These are phyloP conservation scores for Aureobasidium uvarum DNA, from an alignment of 2,329 filamentous ascomycete genomes.

Conservation along the genomic window DNA sequence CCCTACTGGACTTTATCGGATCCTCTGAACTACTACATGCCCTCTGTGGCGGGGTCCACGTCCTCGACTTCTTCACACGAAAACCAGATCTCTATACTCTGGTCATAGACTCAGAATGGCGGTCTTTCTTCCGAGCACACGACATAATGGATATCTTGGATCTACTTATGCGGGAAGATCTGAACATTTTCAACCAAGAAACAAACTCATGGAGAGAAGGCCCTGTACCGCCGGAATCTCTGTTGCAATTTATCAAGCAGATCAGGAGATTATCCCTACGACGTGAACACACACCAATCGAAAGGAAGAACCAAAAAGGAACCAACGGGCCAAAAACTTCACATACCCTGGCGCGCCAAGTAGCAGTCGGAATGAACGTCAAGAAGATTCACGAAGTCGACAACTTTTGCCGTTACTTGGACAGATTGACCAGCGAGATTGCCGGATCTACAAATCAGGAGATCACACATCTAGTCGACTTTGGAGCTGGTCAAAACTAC, in stretches of 20 bases:
- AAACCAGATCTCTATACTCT: constrained; percentile 78
- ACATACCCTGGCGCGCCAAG: constrained; percentile 59
- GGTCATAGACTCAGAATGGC: constrained; percentile 77
- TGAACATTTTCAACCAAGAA: constrained; percentile 48
- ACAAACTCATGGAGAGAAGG: constrained; percentile 45
- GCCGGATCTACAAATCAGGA: constrained; percentile 42
- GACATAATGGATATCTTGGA: constrained; percentile 76
- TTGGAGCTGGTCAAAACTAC: constrained; percentile 96
- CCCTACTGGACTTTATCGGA: constrained; percentile 72
- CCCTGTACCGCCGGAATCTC: constrained; percentile 49
- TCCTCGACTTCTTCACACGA: constrained; percentile 91
- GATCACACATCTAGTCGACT: constrained; percentile 89
- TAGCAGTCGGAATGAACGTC: constrained; percentile 87
- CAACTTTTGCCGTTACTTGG: constrained; percentile 83
- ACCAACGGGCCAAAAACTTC: constrained; percentile 13
- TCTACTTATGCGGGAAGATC: constrained; percentile 74
- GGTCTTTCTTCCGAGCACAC: constrained; percentile 68
- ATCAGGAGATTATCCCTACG: constrained; percentile 68
- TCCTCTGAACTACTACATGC: constrained; percentile 76
- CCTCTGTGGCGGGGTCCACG: constrained; percentile 95
- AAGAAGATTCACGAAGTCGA: constrained; percentile 96
- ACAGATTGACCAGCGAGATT: constrained; percentile 61
- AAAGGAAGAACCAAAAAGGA: constrained; percentile 30
- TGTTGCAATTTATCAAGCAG: constrained; percentile 69
- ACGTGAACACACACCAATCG: constrained; percentile 53